Evolutionary conservation across 805 yeast species (phyloP).

Genomic region (Yarrowia bubula): DNA sequence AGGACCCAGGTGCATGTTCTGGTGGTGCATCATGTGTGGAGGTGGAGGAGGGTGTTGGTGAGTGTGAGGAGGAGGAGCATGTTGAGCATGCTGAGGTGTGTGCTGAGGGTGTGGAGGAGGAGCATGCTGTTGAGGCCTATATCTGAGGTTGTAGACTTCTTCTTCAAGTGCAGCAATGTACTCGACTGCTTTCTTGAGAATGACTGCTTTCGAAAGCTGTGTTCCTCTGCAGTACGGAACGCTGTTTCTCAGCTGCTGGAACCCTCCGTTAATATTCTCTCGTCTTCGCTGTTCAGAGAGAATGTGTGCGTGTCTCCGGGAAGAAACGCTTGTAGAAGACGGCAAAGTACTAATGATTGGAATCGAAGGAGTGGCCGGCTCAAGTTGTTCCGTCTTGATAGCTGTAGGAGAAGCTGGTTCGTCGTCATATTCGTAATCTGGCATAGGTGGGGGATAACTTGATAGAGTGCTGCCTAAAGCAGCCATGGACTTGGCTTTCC

Average conservation of each 20-base stretch:
- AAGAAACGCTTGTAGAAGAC: constrained; percentile 32
- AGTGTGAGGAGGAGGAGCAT: background rate
- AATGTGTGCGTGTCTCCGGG: constrained; percentile 44
- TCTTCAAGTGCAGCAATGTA: constrained; percentile 44
- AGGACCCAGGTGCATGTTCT: constrained; percentile 3
- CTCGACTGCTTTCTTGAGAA: constrained; percentile 45
- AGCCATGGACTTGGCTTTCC: constrained; percentile 24
- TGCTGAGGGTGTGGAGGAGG: background rate
- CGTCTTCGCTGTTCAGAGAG: constrained; percentile 49
- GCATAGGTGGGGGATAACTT: constrained; percentile 2
- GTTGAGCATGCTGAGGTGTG: background rate
- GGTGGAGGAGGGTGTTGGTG: constrained; percentile 25
- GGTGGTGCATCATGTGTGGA: background rate
- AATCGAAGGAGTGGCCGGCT: constrained; percentile 28
- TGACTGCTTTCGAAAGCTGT: constrained; percentile 48
- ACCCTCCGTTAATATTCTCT: constrained; percentile 49
- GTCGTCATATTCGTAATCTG: constrained; percentile 11
- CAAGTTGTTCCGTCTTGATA: constrained; percentile 22
- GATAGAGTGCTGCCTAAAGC: background rate
- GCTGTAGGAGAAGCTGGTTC: constrained; percentile 6
- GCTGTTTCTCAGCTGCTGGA: constrained; percentile 41
- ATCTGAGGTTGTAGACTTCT: constrained; percentile 31
- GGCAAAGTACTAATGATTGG: constrained; percentile 33
- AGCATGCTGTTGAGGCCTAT: constrained; percentile 18
- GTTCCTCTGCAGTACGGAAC: constrained; percentile 46